Percentiles rank a stretch among this genome's conserved stretches.
These are phyloP conservation scores for Cunninghamia lanceolata DNA, from an alignment of 75 land plant species.

Conservation along the genomic window DNA sequence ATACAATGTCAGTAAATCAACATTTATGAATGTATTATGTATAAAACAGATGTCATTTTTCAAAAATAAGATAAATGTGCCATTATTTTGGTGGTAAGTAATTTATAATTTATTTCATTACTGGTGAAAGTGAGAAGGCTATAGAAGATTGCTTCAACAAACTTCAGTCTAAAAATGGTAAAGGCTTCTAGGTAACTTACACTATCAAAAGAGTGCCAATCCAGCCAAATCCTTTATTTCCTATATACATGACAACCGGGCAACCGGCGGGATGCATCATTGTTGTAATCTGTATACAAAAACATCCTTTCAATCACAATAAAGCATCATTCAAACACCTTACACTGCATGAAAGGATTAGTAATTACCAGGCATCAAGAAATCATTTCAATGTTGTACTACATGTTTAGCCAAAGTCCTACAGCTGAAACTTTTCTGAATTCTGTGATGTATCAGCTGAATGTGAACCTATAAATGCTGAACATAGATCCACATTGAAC, in stretches of 20 bases:
- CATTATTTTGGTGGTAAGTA: not conserved
- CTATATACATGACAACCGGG: constrained; percentile 43
- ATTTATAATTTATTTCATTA: not conserved
- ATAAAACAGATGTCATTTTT: not conserved
- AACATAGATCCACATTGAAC: not conserved
- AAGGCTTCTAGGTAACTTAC: constrained; percentile 30
- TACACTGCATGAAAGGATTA: not conserved
- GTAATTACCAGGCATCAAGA: not conserved
- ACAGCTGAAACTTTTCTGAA: not conserved
- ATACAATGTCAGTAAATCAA: not conserved
- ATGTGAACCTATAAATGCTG: not conserved
- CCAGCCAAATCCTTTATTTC: constrained; percentile 64
- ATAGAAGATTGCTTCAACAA: not conserved
- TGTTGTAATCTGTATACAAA: constrained; percentile 40
- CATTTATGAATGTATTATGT: not conserved
- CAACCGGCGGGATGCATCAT: constrained; percentile 85
- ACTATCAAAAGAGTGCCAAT: constrained; percentile 54
- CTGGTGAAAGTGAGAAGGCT: not conserved
- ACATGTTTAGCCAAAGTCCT: not conserved
- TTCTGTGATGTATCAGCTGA: not conserved
- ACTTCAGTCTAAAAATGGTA: constrained; percentile 8
- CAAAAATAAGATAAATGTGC: not conserved
- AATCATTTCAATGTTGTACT: not conserved
- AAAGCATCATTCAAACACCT: not conserved
- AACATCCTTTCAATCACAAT: constrained; percentile 1